Conservation (phyloP, 2,329 filamentous ascomycete species). For the Aspergillus pseudoterreus region DNA sequence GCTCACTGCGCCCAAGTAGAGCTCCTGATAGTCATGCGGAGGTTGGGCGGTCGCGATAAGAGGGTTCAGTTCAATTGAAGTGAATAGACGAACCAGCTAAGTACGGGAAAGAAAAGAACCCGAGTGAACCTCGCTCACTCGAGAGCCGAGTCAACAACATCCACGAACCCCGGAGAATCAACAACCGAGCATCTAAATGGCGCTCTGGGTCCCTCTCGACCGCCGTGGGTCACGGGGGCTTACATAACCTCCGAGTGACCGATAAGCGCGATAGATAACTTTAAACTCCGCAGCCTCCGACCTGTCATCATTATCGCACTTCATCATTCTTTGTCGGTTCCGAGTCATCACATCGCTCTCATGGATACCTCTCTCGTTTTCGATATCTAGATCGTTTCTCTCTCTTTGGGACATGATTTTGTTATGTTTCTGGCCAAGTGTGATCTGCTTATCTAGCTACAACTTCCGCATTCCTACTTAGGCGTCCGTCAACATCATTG, state of each 20-base stretch:
- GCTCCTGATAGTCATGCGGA: slow-evolving; percentile 21
- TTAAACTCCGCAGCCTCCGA: neutral
- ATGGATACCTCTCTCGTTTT: too few relatives aligned
- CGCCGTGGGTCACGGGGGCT: neutral
- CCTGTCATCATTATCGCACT: neutral
- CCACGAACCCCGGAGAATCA: neutral
- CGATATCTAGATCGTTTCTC: too few relatives aligned
- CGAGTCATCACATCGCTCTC: too few relatives aligned
- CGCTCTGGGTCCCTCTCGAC: neutral
- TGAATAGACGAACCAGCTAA: neutral
- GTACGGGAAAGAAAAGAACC: neutral
- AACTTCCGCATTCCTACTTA: too few relatives aligned
- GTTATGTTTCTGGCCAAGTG: too few relatives aligned
- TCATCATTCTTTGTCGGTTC: too few relatives aligned
- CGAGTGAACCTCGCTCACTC: neutral
- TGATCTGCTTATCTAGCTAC: too few relatives aligned
- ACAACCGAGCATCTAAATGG: neutral
- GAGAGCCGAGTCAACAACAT: neutral
- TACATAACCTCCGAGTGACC: neutral
- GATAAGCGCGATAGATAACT: slow-evolving; percentile 18
- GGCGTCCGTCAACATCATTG: too few relatives aligned
- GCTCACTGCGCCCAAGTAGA: slow-evolving; percentile 30
- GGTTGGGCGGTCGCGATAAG: neutral
- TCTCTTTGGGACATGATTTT: too few relatives aligned
- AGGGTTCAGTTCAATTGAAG: neutral